Conservation (phyloP, 352 stramenopile genomes). For the Globisporangium cederbergense region DNA sequence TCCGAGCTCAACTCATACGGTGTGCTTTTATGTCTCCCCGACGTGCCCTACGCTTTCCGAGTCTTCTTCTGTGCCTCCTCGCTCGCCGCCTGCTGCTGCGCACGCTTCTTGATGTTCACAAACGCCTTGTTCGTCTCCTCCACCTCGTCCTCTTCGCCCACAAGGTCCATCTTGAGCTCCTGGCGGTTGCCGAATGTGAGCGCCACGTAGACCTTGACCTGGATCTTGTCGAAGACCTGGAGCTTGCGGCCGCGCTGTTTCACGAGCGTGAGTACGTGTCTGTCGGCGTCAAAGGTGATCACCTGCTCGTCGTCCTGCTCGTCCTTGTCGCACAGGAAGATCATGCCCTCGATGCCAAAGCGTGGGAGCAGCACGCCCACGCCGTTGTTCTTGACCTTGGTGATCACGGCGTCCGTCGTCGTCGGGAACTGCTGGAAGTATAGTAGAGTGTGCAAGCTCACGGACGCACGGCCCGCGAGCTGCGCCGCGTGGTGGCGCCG, state of each 20-base stretch:
- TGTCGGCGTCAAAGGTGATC: slow-evolving; percentile 44
- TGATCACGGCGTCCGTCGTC: slow-evolving; percentile 90
- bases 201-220: slow-evolving; percentile 77
- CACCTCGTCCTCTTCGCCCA: slow-evolving; percentile 37
- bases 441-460: slow-evolving; percentile 96
- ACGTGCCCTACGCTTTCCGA: neutral
- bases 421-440: slow-evolving; percentile 94
- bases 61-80: slow-evolving; percentile 1
- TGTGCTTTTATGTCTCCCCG: no score
- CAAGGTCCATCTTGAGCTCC: slow-evolving; percentile 81
- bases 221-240: slow-evolving; percentile 79
- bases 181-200: slow-evolving; percentile 78
- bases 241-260: slow-evolving; percentile 47
- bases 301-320: slow-evolving; percentile 58
- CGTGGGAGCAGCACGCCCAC: slow-evolving; percentile 96
- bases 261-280: slow-evolving; percentile 61
- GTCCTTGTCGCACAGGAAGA: slow-evolving; percentile 84
- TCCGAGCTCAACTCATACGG: no score
- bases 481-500: slow-evolving; percentile 94
- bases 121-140: slow-evolving; percentile 12
- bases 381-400: slow-evolving; percentile 94
- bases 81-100: neutral
- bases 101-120: slow-evolving; percentile 13
- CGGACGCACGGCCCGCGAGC: slow-evolving; percentile 93
- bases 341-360: slow-evolving; percentile 98